These are phyloP conservation scores for Metschnikowia lunata DNA, from an alignment of 805 yeast species.

Conservation along the genomic window DNA sequence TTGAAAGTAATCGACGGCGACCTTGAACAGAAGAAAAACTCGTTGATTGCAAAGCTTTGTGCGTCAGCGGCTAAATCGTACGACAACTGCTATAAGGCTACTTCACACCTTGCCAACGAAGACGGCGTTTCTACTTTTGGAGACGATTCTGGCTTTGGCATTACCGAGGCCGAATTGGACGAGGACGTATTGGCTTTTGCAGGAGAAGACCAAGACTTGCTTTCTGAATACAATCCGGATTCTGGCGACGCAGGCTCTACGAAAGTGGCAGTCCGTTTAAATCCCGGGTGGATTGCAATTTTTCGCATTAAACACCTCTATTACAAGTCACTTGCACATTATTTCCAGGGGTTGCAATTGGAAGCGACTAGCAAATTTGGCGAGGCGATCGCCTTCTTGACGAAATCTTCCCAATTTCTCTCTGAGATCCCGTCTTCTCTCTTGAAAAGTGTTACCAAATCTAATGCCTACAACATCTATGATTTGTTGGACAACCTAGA, in stretches of 20 bases:
- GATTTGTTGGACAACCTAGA: slow-evolving; percentile 39
- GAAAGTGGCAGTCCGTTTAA: slow-evolving; percentile 26
- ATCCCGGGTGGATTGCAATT: slow-evolving; percentile 47
- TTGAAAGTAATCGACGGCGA: slow-evolving; percentile 53
- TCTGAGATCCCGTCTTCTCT: slow-evolving; percentile 14
- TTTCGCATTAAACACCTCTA: slow-evolving; percentile 50
- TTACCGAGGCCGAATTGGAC: slow-evolving; percentile 26
- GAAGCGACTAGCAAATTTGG: slow-evolving; percentile 64
- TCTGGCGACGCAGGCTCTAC: slow-evolving; percentile 7
- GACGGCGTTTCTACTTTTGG: slow-evolving; percentile 4
- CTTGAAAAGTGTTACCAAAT: background rate
- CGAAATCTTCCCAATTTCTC: slow-evolving; percentile 45
- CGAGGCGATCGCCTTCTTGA: slow-evolving; percentile 63
- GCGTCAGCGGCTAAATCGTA: slow-evolving; percentile 55
- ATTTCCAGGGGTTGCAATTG: slow-evolving; percentile 52
- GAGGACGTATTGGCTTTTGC: slow-evolving; percentile 12
- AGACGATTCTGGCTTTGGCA: slow-evolving; percentile 15
- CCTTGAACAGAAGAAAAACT: slow-evolving; percentile 50
- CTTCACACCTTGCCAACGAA: slow-evolving; percentile 23
- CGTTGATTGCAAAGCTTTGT: slow-evolving; percentile 75
- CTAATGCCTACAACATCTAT: slow-evolving; percentile 27
- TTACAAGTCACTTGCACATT: slow-evolving; percentile 57
- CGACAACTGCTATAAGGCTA: slow-evolving; percentile 45
- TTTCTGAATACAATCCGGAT: slow-evolving; percentile 12
- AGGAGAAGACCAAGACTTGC: slow-evolving; percentile 11